Percentiles rank a stretch among this genome's conserved stretches.
These are phyloP conservation scores for Triangularia verruculosa DNA, from an alignment of 2,329 filamentous ascomycete species.

Conservation along the genomic window DNA sequence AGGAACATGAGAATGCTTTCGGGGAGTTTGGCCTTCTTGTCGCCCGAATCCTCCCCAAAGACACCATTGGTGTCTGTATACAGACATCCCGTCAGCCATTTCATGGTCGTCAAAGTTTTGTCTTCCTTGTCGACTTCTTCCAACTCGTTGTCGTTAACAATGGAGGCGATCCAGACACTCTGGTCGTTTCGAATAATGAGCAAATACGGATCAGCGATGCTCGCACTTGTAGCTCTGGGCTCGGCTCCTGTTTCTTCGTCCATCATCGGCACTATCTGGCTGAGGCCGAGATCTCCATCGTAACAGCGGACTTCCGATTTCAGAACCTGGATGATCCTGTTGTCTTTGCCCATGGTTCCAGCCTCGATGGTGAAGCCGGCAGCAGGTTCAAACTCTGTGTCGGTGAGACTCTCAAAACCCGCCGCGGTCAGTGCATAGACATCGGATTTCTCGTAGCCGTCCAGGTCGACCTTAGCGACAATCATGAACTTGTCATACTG, in stretches of 20 bases:
- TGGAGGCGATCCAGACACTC: constrained; percentile 74
- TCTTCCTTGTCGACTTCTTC: constrained; percentile 73
- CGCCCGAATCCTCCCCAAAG: constrained; percentile 45
- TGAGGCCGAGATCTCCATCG: constrained; percentile 81
- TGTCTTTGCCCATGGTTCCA: constrained; percentile 75
- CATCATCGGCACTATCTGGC: constrained; percentile 87
- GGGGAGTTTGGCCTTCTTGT: constrained; percentile 38
- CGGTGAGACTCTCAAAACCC: constrained; percentile 70
- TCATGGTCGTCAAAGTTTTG: constrained; percentile 53
- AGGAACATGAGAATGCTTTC: constrained; percentile 70
- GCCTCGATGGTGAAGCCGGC: constrained; percentile 85
- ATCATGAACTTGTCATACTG: constrained; percentile 80
- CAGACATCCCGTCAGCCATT: constrained; percentile 80
- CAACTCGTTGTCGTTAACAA: constrained; percentile 77
- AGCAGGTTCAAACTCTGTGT: constrained; percentile 87
- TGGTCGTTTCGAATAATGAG: constrained; percentile 80
- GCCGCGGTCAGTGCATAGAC: constrained; percentile 73
- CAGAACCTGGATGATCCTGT: constrained; percentile 81
- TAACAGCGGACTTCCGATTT: constrained; percentile 87
- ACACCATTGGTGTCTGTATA: constrained; percentile 65
- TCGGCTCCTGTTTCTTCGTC: constrained; percentile 87
- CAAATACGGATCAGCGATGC: constrained; percentile 83
- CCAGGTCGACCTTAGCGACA: constrained; percentile 67
- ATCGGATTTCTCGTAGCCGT: constrained; percentile 72
- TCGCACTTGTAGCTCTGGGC: constrained; percentile 73